These are phyloP conservation scores for Blumeriella jaapii DNA, from an alignment of 2,329 filamentous ascomycete species.

Conservation along the genomic window DNA sequence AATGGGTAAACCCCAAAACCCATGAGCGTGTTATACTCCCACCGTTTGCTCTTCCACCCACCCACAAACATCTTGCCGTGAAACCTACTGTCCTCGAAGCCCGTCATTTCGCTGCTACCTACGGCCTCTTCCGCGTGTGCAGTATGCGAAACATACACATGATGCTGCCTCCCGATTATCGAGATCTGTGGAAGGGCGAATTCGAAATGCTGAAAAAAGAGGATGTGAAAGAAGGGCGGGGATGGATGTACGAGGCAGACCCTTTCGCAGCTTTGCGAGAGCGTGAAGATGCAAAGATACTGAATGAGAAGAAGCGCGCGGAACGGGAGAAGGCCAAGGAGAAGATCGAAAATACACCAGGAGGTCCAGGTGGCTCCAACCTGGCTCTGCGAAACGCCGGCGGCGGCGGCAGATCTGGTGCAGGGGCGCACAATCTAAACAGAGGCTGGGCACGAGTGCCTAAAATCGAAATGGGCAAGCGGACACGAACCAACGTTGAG, in stretches of 20 bases:
- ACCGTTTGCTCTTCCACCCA: conserved; percentile 68
- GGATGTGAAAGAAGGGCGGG: conserved; percentile 67
- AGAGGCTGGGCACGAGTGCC: conserved; percentile 76
- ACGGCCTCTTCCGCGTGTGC: conserved; percentile 80
- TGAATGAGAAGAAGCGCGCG: conserved; percentile 67
- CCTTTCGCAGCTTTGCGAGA: conserved; percentile 76
- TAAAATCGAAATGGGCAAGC: conserved; percentile 85
- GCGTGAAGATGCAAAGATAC: conserved; percentile 64
- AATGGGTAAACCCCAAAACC: conserved; percentile 67
- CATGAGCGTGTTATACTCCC: conserved; percentile 63
- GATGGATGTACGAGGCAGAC: conserved; percentile 91
- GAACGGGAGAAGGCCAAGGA: conserved; percentile 58
- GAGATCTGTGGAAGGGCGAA: conserved; percentile 78
- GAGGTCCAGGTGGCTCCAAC: conserved; percentile 37
- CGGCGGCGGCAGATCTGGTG: conserved; percentile 25
- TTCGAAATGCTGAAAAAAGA: conserved; percentile 73
- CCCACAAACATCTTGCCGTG: conserved; percentile 63
- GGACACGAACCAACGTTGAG: conserved; percentile 70
- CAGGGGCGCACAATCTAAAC: conserved; percentile 31
- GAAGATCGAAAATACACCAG: conserved; percentile 53
- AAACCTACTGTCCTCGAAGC: conserved; percentile 80
- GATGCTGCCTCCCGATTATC: conserved; percentile 84
- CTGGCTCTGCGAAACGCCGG: conserved; percentile 39
- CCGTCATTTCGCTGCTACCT: conserved; percentile 84
- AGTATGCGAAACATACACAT: conserved; percentile 95